A percentile compares a stretch with the other conserved stretches of the same genome.
Evolutionary conservation across 805 yeast species (phyloP).

Genomic region (Candida nonsorbophila): DNA sequence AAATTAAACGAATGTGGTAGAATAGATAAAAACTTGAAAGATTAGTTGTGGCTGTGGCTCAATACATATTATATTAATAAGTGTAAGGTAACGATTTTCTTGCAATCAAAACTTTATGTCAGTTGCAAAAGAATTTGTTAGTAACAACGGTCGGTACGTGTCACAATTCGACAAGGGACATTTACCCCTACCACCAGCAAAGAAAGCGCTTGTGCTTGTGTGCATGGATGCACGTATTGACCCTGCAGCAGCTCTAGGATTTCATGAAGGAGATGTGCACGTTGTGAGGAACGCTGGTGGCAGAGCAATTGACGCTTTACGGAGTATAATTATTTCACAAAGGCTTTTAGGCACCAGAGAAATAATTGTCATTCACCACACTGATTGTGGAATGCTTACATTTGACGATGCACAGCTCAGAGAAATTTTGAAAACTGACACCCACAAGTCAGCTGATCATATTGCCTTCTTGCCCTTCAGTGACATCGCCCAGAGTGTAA

Average conservation of each 20-base stretch:
- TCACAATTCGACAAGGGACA: constrained; percentile 20
- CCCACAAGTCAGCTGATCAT: constrained; percentile 23
- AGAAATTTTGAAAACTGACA: constrained; percentile 20
- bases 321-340: constrained; percentile 36
- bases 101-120: no score
- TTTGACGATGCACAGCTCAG: constrained; percentile 27
- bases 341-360: constrained; percentile 34
- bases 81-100: no score
- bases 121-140: constrained; percentile 18
- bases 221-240: constrained; percentile 41
- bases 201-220: constrained; percentile 27
- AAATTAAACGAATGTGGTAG: constrained; percentile 22
- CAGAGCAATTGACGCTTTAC: constrained; percentile 32
- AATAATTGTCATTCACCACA: constrained; percentile 34
- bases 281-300: constrained; percentile 43
- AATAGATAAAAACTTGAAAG: no score
- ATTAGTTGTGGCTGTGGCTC: background rate
- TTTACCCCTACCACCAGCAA: constrained; percentile 33
- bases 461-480: constrained; percentile 28
- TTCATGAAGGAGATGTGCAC: constrained; percentile 38
- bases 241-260: constrained; percentile 30
- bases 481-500: constrained; percentile 28
- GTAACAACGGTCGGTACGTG: constrained; percentile 16
- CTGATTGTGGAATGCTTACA: constrained; percentile 42
- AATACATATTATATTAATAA: no score